These are phyloP conservation scores for Takashimella tepidaria DNA, from an alignment of 1,284 basidiomycete species.

Conservation along the genomic window DNA sequence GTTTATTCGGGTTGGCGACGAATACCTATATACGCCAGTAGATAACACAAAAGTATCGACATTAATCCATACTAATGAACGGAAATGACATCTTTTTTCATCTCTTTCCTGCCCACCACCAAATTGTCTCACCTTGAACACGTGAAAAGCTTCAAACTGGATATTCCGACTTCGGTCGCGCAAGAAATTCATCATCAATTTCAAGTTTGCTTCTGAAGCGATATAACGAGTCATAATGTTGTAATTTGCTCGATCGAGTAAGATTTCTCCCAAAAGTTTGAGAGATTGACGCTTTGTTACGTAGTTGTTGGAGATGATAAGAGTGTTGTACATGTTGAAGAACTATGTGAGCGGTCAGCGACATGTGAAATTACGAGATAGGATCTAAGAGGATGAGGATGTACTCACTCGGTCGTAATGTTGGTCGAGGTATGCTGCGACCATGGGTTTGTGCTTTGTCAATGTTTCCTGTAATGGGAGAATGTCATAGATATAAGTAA, in stretches of 20 bases:
- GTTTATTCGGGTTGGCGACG: slow-evolving; percentile 98
- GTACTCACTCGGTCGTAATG: slow-evolving; percentile 83
- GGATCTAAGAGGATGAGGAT: not conserved
- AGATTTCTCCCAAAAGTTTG: slow-evolving; percentile 94
- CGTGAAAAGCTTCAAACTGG: slow-evolving; percentile 99
- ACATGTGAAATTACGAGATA: not conserved
- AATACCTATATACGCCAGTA: slow-evolving; percentile 85
- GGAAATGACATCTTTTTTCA: no score
- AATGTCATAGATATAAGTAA: not conserved
- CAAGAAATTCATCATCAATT: slow-evolving; percentile 99
- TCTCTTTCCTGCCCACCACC: no score
- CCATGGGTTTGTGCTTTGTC: slow-evolving; percentile 94
- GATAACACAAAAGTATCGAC: no score
- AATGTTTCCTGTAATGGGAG: slow-evolving; percentile 63
- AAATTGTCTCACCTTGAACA: slow-evolving; percentile 95
- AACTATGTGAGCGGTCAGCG: slow-evolving; percentile 56
- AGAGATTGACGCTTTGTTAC: slow-evolving; percentile 99
- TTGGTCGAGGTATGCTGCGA: slow-evolving; percentile 90
- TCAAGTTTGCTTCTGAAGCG: slow-evolving; percentile 79
- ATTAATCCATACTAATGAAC: no score
- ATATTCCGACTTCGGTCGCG: slow-evolving; percentile 98
- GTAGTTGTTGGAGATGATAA: slow-evolving; percentile 91
- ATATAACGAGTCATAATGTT: slow-evolving; percentile 99
- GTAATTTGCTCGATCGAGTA: slow-evolving; percentile 96
- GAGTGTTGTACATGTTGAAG: slow-evolving; percentile 87